Percentiles rank a stretch among this genome's conserved stretches.
Evolutionary conservation across 2,329 filamentous ascomycete species (phyloP).

Genomic region (Amylocarpus encephaloides): DNA sequence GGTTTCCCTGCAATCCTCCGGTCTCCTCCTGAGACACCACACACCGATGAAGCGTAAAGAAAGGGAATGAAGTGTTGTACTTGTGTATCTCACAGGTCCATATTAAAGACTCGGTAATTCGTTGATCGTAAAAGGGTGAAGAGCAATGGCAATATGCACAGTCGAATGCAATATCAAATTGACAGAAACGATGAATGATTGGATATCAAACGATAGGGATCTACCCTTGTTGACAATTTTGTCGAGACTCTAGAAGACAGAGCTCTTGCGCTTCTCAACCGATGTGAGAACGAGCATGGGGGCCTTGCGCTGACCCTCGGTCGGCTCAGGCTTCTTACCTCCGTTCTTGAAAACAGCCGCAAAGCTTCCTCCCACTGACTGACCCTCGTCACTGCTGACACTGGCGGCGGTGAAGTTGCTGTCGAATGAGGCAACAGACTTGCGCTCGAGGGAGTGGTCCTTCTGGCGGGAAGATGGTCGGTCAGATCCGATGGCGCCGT

Average conservation of each 20-base stretch:
- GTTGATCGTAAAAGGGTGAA: slow-evolving; percentile 28
- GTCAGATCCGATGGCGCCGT: slow-evolving; percentile 82
- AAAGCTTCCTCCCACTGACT: slow-evolving; percentile 54
- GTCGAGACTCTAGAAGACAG: slow-evolving; percentile 43
- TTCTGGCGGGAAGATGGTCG: slow-evolving; percentile 68
- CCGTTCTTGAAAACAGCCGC: slow-evolving; percentile 60
- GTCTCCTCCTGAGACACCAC: slow-evolving; percentile 6
- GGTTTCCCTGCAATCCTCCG: slow-evolving; percentile 3
- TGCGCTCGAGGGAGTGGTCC: slow-evolving; percentile 49
- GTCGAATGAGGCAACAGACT: slow-evolving; percentile 37
- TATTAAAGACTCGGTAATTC: slow-evolving; percentile 26
- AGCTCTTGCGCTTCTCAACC: slow-evolving; percentile 82
- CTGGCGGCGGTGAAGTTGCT: slow-evolving; percentile 55
- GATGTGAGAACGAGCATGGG: slow-evolving; percentile 83
- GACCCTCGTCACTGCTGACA: slow-evolving; percentile 55
- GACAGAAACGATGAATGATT: slow-evolving; percentile 27
- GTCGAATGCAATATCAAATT: slow-evolving; percentile 36
- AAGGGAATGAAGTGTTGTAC: slow-evolving; percentile 16
- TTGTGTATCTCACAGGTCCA: slow-evolving; percentile 18
- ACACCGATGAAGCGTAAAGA: slow-evolving; percentile 8
- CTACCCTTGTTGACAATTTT: slow-evolving; percentile 28
- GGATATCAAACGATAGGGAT: slow-evolving; percentile 28
- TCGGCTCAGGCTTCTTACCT: slow-evolving; percentile 48
- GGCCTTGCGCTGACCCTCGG: slow-evolving; percentile 67
- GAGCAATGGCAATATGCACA: slow-evolving; percentile 31